A percentile compares a stretch with the other conserved stretches of the same genome.
phyloP scores from a whole-genome alignment of 2,329 filamentous ascomycete genomes.

The Diaporthe citrichinensis region DNA sequence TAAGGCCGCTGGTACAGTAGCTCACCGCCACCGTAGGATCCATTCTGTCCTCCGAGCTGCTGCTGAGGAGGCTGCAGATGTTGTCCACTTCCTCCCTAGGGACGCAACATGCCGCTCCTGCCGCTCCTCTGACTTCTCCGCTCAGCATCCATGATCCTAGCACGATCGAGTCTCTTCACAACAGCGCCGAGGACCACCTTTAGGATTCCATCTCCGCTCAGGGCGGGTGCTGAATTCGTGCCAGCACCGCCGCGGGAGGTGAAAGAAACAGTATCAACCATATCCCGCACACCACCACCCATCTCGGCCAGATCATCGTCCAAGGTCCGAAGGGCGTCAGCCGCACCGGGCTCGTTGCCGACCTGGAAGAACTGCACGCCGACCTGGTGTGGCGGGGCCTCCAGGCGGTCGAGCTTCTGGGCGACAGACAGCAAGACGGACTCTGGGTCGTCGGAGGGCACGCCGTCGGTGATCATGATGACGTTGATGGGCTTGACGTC shows the following conservation, averaged over 20 bases:
- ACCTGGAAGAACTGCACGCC: constrained; percentile 98
- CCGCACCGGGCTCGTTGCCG: constrained; percentile 78
- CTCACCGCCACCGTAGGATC: not conserved
- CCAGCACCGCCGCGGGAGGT: too few species aligned
- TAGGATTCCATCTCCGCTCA: constrained; percentile 80
- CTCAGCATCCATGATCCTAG: constrained; percentile 40
- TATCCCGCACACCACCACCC: constrained; percentile 78
- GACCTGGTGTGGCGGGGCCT: constrained; percentile 84
- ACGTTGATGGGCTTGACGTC: constrained; percentile 85
- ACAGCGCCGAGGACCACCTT: constrained; percentile 88
- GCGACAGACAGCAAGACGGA: constrained; percentile 77
- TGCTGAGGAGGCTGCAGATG: constrained; percentile 6
- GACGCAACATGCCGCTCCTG: constrained; percentile 34
- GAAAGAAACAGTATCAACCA: constrained; percentile 93
- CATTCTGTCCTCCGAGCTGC: not conserved
- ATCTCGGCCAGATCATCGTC: constrained; percentile 78
- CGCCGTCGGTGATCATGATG: constrained; percentile 93
- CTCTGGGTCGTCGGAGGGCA: constrained; percentile 84
- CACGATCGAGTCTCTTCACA: constrained; percentile 74
- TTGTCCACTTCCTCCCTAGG: constrained; percentile 21
- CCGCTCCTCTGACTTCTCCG: constrained; percentile 40
- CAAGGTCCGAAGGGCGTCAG: constrained; percentile 75
- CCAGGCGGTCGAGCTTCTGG: constrained; percentile 76
- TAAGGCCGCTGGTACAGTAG: not conserved
- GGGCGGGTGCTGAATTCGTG: too few species aligned